phyloP scores from a whole-genome alignment of 345 rosid genomes.

The Rhodamnia rubescens region DNA sequence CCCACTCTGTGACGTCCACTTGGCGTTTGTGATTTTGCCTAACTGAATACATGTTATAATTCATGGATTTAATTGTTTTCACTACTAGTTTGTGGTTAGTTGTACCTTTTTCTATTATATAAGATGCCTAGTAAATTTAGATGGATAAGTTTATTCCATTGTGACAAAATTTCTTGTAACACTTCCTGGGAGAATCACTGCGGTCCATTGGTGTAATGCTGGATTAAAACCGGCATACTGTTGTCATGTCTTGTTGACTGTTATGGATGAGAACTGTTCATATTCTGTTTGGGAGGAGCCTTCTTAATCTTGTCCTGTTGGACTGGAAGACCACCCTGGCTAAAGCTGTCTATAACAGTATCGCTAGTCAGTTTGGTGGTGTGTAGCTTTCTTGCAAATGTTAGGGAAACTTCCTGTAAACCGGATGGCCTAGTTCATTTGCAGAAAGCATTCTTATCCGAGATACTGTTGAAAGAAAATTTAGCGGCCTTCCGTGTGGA shows the following conservation, averaged over 20 bases:
- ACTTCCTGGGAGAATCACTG: background rate
- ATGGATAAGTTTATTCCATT: background rate
- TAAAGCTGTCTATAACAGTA: background rate
- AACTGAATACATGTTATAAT: background rate
- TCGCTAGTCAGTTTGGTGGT: background rate
- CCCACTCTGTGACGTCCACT: rapidly evolving
- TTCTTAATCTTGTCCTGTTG: background rate
- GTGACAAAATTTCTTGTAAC: background rate
- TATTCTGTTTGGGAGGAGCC: background rate
- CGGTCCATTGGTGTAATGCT: background rate
- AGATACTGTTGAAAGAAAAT: background rate
- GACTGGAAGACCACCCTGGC: no score
- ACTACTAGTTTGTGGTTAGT: background rate
- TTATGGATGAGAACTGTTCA: background rate
- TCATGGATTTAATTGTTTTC: background rate
- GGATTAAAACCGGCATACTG: background rate
- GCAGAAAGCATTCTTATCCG: slow-evolving; percentile 3
- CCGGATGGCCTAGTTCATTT: background rate
- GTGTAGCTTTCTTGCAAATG: background rate
- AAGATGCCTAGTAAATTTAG: background rate
- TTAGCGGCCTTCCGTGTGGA: background rate
- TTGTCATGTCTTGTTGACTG: background rate
- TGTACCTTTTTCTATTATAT: background rate
- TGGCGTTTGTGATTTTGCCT: rapidly evolving
- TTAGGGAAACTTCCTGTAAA: slow-evolving; percentile 13